Percentiles rank a stretch among this genome's conserved stretches.
Conservation (phyloP, 1,284 basidiomycete species). For the Porodaedalea pini region DNA sequence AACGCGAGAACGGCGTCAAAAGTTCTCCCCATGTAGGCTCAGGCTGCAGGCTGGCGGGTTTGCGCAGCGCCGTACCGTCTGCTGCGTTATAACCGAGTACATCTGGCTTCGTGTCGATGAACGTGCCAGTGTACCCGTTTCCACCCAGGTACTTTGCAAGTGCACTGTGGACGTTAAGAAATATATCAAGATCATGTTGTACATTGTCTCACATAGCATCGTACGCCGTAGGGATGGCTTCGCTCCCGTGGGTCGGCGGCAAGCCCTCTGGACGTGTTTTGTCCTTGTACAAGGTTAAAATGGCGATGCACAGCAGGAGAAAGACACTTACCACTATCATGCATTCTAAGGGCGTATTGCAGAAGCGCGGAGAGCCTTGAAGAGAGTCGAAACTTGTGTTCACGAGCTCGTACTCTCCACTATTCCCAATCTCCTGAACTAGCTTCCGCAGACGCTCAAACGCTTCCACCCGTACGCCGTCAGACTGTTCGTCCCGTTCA, state of each 20-base stretch:
- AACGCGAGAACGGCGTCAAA: neutral
- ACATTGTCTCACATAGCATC: constrained; percentile 18
- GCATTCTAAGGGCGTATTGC: constrained; percentile 10
- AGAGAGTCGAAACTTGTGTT: constrained; percentile 2
- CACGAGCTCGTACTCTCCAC: constrained; percentile 11
- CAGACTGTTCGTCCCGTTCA: neutral
- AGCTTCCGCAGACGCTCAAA: constrained; percentile 6
- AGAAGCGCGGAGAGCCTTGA: neutral
- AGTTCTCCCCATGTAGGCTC: constrained; percentile 13
- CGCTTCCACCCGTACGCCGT: neutral
- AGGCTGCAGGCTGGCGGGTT: neutral
- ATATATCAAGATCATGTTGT: neutral
- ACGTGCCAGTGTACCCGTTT: constrained; percentile 17
- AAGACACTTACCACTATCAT: constrained; percentile 10
- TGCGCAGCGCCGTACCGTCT: neutral
- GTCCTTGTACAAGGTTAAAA: constrained; percentile 14
- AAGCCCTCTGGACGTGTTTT: constrained; percentile 13
- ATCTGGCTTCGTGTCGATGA: constrained; percentile 13
- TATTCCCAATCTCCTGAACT: neutral
- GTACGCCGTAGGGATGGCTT: constrained; percentile 18
- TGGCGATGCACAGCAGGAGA: neutral
- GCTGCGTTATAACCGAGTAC: neutral
- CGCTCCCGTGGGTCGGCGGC: constrained; percentile 14
- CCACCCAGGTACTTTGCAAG: constrained; percentile 13
- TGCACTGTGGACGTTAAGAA: constrained; percentile 7